These are phyloP conservation scores for Aspergillus fumigatiaffinis DNA, from an alignment of 2,329 filamentous ascomycete species.

Conservation along the genomic window DNA sequence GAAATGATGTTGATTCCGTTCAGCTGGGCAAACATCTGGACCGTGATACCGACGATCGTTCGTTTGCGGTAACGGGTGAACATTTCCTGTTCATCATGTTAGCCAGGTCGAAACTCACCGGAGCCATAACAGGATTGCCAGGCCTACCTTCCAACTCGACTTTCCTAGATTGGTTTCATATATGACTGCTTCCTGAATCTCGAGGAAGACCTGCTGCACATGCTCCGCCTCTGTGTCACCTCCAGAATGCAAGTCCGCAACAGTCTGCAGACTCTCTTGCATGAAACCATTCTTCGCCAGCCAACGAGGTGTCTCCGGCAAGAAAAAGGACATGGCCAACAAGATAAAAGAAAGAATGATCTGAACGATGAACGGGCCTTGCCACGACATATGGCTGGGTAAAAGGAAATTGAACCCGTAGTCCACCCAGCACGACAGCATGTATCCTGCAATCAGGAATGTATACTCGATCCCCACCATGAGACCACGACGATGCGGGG, in stretches of 20 bases:
- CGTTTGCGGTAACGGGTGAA: constrained; percentile 42
- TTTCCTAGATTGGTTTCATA: constrained; percentile 36
- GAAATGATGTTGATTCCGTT: constrained; percentile 44
- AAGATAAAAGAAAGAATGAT: constrained; percentile 31
- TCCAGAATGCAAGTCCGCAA: constrained; percentile 39
- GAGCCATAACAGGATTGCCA: not conserved
- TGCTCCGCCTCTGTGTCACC: constrained; percentile 33
- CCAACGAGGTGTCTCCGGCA: constrained; percentile 41
- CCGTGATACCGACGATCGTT: constrained; percentile 40
- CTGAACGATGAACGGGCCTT: constrained; percentile 29
- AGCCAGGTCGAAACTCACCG: not conserved
- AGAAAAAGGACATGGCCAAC: constrained; percentile 34
- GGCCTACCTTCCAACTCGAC: constrained; percentile 27
- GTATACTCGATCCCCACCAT: constrained; percentile 42
- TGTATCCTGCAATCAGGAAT: constrained; percentile 35
- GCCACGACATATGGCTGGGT: constrained; percentile 31
- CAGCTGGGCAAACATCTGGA: constrained; percentile 40
- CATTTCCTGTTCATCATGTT: constrained; percentile 32
- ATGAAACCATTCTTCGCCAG: constrained; percentile 40
- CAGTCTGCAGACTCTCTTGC: constrained; percentile 37
- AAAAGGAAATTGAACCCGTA: constrained; percentile 37
- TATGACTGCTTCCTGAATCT: constrained; percentile 37
- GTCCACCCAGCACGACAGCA: constrained; percentile 40
- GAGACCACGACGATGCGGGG: constrained; percentile 33
- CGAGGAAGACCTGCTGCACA: constrained; percentile 35